These are phyloP conservation scores for Candida tropicalis DNA, from an alignment of 1,139 yeast species.

Conservation along the genomic window DNA sequence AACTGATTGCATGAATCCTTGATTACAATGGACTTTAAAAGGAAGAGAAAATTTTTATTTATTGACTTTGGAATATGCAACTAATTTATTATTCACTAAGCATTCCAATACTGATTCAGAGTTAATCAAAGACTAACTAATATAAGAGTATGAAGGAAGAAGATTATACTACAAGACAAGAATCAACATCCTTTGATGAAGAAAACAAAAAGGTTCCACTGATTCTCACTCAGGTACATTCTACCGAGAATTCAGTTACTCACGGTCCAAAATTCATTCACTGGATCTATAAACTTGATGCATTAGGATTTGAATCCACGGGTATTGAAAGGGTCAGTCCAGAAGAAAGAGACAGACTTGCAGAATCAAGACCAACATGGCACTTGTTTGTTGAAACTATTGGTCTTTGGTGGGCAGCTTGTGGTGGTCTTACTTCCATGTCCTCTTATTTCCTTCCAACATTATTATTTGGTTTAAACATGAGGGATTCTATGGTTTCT, in stretches of 20 bases:
- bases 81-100: too few species aligned
- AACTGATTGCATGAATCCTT: too few species aligned
- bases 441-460: conserved; percentile 41
- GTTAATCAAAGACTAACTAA: too few species aligned
- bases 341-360: conserved; percentile 24
- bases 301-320: conserved; percentile 32
- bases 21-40: too few species aligned
- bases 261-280: conserved; percentile 13
- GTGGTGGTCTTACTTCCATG: conserved; percentile 46
- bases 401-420: conserved; percentile 53
- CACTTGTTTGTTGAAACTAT: conserved; percentile 58
- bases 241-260: not conserved
- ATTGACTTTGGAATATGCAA: too few species aligned
- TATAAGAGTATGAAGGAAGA: not conserved
- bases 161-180: not conserved
- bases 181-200: not conserved
- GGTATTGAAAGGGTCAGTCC: conserved; percentile 35
- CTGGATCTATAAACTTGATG: conserved; percentile 25
- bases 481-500: conserved; percentile 32
- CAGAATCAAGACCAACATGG: conserved; percentile 16
- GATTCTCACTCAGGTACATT: not conserved
- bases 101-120: too few species aligned
- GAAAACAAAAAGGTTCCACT: not conserved
- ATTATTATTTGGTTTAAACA: conserved; percentile 30
- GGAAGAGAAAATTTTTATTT: too few species aligned